Base-by-base conservation (phyloP, 352 stramenopile genomes). In the Pythium myriotylum region DNA sequence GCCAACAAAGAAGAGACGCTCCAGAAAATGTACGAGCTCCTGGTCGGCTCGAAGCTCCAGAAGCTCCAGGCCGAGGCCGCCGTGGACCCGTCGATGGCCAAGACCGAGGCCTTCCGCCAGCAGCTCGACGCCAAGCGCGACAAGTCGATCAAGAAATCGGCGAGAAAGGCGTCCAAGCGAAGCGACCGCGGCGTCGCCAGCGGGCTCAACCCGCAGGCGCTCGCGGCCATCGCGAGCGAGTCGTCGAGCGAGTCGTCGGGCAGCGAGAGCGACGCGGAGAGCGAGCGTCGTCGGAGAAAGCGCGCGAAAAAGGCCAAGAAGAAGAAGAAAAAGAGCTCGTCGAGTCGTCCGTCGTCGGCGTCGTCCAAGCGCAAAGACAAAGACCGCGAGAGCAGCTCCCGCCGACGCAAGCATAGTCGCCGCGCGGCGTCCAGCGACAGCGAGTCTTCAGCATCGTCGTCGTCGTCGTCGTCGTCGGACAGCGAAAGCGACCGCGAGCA, bases 11-110 rank as follows among this genome's bases (percentile, higher is more conserved):
- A 88, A 63, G 72, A 76, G 12, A 92, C 81, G 48, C 65, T 92
- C 26, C 61, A 88, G 61, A 92, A 92, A 59, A 89, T 92, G 59
- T 92, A 90, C 66, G 81, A 92, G 49, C 57, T 86, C 65, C 70
- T 90, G 32, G 79, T 92, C 19, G 76, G 75, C 9, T 69, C 75
- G 22, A 89, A 92, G 59, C 62, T 92, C 20, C 73, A 88, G 63
- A 90, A 88, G 63, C 77, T 92, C 33, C 75, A 89, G 67, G 78
- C 76, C 9, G 77, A 89, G 49, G 74, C 73, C 12, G 62, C 70
- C 39, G 50, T 67, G 22, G 78, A 90, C 59, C 62, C 68, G 56
- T 76, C 65, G 2, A 53, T 26, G 17, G 59, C 77, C 43, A 74
- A 77, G 62, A 65, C 73, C 12, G 68, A 76, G 48, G 69, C 73